Evolutionary conservation across 192 early-diverging fungal species (phyloP).

Genomic region (Mortierella hygrophila): DNA sequence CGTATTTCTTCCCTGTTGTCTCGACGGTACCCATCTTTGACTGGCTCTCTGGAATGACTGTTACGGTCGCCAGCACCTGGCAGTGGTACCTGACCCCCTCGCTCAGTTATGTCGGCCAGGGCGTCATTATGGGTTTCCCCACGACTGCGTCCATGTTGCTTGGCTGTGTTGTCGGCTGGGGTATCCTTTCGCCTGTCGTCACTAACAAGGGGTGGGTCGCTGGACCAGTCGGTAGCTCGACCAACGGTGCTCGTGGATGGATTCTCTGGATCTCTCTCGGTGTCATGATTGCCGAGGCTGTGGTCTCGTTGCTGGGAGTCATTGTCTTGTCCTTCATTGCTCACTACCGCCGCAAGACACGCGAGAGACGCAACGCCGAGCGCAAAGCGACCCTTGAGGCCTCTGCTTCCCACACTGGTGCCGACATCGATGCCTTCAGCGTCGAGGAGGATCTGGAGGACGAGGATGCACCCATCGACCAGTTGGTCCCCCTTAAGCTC

Average conservation of each 20-base stretch:
- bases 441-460: constrained; percentile 27
- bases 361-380: constrained; percentile 22
- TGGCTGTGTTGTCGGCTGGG: constrained; percentile 81
- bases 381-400: constrained; percentile 30
- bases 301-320: constrained; percentile 71
- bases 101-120: constrained; percentile 83
- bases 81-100: constrained; percentile 80
- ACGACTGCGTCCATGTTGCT: constrained; percentile 80
- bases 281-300: constrained; percentile 82
- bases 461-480: constrained; percentile 64
- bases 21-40: constrained; percentile 69
- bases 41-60: constrained; percentile 67
- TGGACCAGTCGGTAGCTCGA: constrained; percentile 78
- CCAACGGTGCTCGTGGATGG: constrained; percentile 79
- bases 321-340: constrained; percentile 57
- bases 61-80: constrained; percentile 67
- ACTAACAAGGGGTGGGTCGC: constrained; percentile 76
- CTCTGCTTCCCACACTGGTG: constrained; percentile 29
- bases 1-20: constrained; percentile 72
- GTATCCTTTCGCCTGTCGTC: constrained; percentile 78
- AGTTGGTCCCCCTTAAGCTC: constrained; percentile 71
- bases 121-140: constrained; percentile 86
- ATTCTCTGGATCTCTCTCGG: constrained; percentile 87
- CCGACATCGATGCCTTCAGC: constrained; percentile 30
- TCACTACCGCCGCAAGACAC: constrained; percentile 48